These are phyloP conservation scores for Davidsoniella neocaledoniae DNA, from an alignment of 2,329 filamentous ascomycete genomes.

Conservation along the genomic window DNA sequence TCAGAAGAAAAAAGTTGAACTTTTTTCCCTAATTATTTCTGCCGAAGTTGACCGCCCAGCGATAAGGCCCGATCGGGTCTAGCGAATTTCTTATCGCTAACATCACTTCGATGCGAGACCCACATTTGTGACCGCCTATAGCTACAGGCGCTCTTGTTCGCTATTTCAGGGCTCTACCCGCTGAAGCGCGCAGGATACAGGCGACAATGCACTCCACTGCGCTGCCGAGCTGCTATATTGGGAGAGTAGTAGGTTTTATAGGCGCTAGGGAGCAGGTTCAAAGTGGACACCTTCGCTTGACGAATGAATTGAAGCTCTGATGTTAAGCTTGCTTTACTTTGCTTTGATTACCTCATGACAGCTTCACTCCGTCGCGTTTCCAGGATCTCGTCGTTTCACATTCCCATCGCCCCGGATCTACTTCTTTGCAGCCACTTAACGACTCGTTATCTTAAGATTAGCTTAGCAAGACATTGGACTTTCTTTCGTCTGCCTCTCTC, in stretches of 20 bases:
- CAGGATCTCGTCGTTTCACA: too few relatives aligned
- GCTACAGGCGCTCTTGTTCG: neutral
- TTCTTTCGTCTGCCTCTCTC: too few relatives aligned
- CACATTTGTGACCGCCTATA: neutral
- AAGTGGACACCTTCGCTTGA: constrained; percentile 11
- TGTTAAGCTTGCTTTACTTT: neutral
- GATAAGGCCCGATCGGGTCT: constrained; percentile 9
- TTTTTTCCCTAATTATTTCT: constrained; percentile 14
- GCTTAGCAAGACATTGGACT: too few relatives aligned
- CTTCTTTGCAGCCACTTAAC: neutral
- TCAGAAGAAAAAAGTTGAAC: constrained; percentile 18
- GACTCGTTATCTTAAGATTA: too few relatives aligned
- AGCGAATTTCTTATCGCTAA: constrained; percentile 5
- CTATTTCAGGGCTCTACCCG: neutral
- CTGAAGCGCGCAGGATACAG: constrained; percentile 1
- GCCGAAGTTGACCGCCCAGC: constrained; percentile 12
- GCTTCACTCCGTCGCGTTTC: too few relatives aligned
- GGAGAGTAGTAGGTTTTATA: neutral
- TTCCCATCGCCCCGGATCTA: too few relatives aligned
- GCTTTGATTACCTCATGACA: neutral
- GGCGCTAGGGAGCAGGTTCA: neutral
- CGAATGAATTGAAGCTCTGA: neutral
- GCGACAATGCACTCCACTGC: neutral
- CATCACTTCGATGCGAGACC: neutral
- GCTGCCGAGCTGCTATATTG: neutral